Conservation (phyloP, 2,329 filamentous ascomycete species). For the Xenosphaeropsis pyriputrescens region DNA sequence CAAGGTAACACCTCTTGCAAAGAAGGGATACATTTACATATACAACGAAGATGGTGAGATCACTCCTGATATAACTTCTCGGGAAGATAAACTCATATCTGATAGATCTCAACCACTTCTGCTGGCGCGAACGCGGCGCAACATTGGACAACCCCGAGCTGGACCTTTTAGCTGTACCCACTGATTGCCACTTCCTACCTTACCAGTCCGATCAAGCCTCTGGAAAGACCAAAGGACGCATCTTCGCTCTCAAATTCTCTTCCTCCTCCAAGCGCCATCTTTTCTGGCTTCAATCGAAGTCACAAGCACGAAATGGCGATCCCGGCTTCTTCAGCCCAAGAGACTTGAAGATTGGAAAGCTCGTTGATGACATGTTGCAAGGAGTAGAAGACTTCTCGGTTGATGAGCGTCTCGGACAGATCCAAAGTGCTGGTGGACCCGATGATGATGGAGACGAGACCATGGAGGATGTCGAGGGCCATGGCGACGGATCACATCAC, state of each 20-base stretch:
- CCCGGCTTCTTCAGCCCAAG: constrained; percentile 69
- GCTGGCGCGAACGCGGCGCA: constrained; percentile 75
- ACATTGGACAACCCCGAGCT: constrained; percentile 61
- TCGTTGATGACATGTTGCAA: constrained; percentile 73
- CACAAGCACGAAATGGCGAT: constrained; percentile 55
- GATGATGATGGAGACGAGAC: constrained; percentile 58
- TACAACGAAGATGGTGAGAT: constrained; percentile 72
- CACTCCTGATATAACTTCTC: background rate
- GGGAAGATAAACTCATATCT: constrained; percentile 6
- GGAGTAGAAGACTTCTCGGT: constrained; percentile 74
- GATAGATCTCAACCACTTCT: constrained; percentile 85
- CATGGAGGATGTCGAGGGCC: constrained; percentile 64
- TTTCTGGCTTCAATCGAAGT: constrained; percentile 93
- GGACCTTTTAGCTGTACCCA: constrained; percentile 87
- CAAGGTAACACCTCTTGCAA: constrained; percentile 59
- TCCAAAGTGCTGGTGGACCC: constrained; percentile 35
- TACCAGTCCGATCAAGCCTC: constrained; percentile 51
- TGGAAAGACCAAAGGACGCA: constrained; percentile 67
- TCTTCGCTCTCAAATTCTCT: constrained; percentile 86
- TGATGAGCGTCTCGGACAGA: constrained; percentile 50
- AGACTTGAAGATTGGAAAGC: constrained; percentile 75
- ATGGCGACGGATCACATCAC: constrained; percentile 41
- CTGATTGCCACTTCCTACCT: constrained; percentile 74
- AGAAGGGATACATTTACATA: constrained; percentile 80
- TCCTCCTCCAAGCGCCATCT: constrained; percentile 84